phyloP scores from a whole-genome alignment of 192 early-diverging fungal genomes.

The Geranomyces variabilis region DNA sequence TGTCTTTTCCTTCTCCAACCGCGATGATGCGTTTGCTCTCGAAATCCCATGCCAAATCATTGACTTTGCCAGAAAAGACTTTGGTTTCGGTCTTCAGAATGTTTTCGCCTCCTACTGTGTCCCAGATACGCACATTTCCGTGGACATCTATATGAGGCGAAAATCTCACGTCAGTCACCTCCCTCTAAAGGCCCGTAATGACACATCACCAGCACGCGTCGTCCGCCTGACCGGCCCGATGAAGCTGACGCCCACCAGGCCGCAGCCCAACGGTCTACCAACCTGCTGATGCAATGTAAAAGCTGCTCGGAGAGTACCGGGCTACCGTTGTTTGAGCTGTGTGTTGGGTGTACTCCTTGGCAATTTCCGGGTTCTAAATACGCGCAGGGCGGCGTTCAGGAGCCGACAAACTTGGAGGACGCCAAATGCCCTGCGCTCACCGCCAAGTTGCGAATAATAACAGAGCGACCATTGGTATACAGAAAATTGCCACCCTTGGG shows the following conservation, averaged over 20 bases:
- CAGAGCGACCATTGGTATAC: conserved; percentile 87
- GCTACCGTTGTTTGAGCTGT: conserved; percentile 79
- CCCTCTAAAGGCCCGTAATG: no score
- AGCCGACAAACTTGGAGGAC: background rate
- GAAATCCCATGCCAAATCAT: conserved; percentile 91
- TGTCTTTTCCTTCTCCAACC: conserved; percentile 91
- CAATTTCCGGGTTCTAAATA: conserved; percentile 71
- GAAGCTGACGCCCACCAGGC: background rate
- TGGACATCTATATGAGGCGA: conserved; percentile 58
- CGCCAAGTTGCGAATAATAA: conserved; percentile 82
- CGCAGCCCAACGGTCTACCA: background rate
- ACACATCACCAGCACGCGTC: background rate
- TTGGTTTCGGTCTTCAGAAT: conserved; percentile 83
- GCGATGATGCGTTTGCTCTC: conserved; percentile 97
- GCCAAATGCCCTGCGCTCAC: conserved; percentile 39
- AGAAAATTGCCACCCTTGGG: conserved; percentile 82
- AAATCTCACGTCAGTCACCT: background rate
- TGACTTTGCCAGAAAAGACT: conserved; percentile 74
- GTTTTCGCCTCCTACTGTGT: conserved; percentile 73
- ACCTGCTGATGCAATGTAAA: conserved; percentile 96
- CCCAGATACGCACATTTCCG: conserved; percentile 96
- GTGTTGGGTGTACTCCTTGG: conserved; percentile 86
- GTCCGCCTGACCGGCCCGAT: background rate
- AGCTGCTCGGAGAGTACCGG: conserved; percentile 87
- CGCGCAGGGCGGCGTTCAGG: background rate